These are phyloP conservation scores for Microcera coccophila DNA, from an alignment of 2,329 filamentous ascomycete genomes.

Conservation along the genomic window DNA sequence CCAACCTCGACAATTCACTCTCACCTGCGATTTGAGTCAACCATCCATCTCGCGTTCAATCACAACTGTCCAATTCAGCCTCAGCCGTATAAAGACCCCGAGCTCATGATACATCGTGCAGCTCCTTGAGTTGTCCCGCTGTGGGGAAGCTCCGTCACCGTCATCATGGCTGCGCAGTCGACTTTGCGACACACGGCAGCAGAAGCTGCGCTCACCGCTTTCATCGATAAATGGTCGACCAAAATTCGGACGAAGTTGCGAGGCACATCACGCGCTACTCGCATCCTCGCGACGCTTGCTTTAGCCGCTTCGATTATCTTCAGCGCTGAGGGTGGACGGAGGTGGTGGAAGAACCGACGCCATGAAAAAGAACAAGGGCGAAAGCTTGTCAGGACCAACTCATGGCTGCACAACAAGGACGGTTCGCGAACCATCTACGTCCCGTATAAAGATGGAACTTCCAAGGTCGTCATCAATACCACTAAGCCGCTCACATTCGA, in stretches of 20 bases:
- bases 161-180: conserved; percentile 78
- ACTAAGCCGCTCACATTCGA: conserved; percentile 95
- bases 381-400: conserved; percentile 83
- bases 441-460: conserved; percentile 80
- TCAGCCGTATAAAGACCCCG: background rate
- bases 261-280: conserved; percentile 65
- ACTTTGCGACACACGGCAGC: conserved; percentile 65
- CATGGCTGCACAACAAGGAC: conserved; percentile 88
- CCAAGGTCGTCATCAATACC: conserved; percentile 84
- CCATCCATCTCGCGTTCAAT: conserved; percentile 1
- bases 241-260: conserved; percentile 53
- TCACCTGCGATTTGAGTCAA: conserved; percentile 7
- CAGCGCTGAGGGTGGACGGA: conserved; percentile 71
- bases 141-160: conserved; percentile 22
- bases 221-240: conserved; percentile 57
- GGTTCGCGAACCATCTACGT: conserved; percentile 94
- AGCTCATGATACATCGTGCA: conserved; percentile 5
- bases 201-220: conserved; percentile 63
- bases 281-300: conserved; percentile 70
- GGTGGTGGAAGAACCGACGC: conserved; percentile 68
- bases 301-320: conserved; percentile 76
- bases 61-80: background rate
- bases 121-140: conserved; percentile 14
- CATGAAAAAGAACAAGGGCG: conserved; percentile 79
- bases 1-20: conserved; percentile 6